Conservation (phyloP, 768 basidiomycete genomes). For the Heimioporus sp. region DNA sequence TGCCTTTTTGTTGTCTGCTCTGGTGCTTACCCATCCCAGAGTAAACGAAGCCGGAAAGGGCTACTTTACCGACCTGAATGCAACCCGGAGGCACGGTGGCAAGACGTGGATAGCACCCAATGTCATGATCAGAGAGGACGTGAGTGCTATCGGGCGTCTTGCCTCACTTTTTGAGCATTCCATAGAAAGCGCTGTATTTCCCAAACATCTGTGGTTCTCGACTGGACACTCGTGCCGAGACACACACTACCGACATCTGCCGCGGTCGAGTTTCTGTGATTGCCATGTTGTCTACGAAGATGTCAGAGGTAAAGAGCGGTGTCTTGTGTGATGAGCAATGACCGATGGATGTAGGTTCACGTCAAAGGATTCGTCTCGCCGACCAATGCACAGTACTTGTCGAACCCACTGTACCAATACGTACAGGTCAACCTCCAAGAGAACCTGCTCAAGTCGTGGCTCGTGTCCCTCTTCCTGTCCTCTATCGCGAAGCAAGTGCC, state of each 20-base stretch:
- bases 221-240: conserved; percentile 50
- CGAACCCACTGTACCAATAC: conserved; percentile 65
- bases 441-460: conserved; percentile 87
- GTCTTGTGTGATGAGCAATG: background rate
- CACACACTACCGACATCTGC: conserved; percentile 78
- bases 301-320: conserved; percentile 68
- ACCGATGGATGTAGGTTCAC: conserved; percentile 56
- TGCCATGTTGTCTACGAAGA: conserved; percentile 78
- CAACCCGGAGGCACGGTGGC: conserved; percentile 79
- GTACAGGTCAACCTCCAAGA: conserved; percentile 92
- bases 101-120: conserved; percentile 94
- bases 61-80: conserved; percentile 86
- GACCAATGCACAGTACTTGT: conserved; percentile 49
- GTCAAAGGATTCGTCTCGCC: conserved; percentile 64
- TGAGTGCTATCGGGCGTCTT: conserved; percentile 38
- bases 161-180: background rate
- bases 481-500: conserved; percentile 71
- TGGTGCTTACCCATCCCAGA: conserved; percentile 31
- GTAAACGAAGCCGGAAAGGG: conserved; percentile 70
- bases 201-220: conserved; percentile 80
- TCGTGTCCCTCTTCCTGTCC: conserved; percentile 82
- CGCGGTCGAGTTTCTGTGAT: conserved; percentile 76
- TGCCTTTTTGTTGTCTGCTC: background rate
- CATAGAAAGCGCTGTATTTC: conserved; percentile 87
- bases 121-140: conserved; percentile 87